Conservation (phyloP, 106 monocot genomes). For the Ottelia alismoides region DNA sequence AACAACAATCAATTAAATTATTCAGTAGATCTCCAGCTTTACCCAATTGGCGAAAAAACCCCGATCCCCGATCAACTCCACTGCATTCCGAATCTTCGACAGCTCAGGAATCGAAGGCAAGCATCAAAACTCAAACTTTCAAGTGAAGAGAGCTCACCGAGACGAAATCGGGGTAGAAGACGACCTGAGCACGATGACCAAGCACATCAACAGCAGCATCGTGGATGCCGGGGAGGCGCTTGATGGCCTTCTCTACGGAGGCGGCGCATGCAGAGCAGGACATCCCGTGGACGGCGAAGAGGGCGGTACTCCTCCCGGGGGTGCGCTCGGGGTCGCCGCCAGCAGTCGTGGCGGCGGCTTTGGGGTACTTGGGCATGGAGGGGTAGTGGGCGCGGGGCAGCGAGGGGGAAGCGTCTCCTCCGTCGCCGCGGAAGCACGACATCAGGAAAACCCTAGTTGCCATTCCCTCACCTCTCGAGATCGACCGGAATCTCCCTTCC, state of each 20-base stretch:
- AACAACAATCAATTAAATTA: too few species aligned
- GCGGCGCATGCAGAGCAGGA: constrained; percentile 75
- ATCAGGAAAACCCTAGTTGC: constrained; percentile 9
- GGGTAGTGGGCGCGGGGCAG: constrained; percentile 45
- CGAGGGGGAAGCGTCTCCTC: background rate
- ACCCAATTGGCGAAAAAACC: too few species aligned
- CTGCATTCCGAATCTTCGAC: too few species aligned
- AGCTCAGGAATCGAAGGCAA: too few species aligned
- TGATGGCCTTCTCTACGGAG: constrained; percentile 84
- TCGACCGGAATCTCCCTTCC: too few species aligned
- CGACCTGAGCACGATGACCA: constrained; percentile 46
- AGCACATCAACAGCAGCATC: constrained; percentile 80
- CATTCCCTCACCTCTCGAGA: too few species aligned
- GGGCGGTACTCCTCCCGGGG: constrained; percentile 1
- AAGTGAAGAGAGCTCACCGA: constrained; percentile 44
- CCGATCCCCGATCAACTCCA: too few species aligned
- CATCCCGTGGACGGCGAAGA: constrained; percentile 65
- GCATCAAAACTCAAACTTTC: too few species aligned
- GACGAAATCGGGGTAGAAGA: constrained; percentile 53
- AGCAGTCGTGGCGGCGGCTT: background rate
- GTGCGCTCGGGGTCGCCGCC: background rate
- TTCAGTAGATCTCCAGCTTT: too few species aligned
- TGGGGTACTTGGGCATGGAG: constrained; percentile 60
- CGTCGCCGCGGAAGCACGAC: constrained; percentile 26
- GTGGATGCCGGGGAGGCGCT: constrained; percentile 69